A percentile compares a stretch with the other conserved stretches of the same genome.
These are phyloP conservation scores for Plectosphaerella cucumerina DNA, from an alignment of 2,329 filamentous ascomycete genomes.

Conservation along the genomic window DNA sequence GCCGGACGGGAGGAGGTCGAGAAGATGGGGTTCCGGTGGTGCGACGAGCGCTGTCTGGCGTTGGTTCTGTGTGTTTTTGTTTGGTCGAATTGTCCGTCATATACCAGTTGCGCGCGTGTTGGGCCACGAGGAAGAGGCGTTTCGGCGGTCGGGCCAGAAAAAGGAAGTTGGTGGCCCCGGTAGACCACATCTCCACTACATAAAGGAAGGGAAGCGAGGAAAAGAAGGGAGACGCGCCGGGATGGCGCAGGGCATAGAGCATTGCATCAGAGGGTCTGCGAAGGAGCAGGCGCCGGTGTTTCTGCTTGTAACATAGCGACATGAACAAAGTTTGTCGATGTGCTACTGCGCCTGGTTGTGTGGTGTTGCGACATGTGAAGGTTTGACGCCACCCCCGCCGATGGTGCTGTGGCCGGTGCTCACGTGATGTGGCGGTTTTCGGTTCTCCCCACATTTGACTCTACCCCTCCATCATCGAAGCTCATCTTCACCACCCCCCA, in stretches of 20 bases:
- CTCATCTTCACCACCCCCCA: background rate
- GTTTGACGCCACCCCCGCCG: too few species aligned
- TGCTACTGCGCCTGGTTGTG: background rate
- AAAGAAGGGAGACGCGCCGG: constrained; percentile 11
- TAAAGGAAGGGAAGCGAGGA: constrained; percentile 9
- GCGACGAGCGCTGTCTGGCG: constrained; percentile 8
- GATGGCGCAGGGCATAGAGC: constrained; percentile 10
- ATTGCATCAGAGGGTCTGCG: constrained; percentile 2
- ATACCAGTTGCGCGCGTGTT: too few species aligned
- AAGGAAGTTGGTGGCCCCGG: constrained; percentile 1
- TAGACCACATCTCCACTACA: constrained; percentile 15
- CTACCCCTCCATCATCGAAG: background rate
- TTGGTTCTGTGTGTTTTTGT: constrained; percentile 1
- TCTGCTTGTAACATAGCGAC: constrained; percentile 14
- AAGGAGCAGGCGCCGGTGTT: constrained; percentile 10
- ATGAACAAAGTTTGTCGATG: constrained; percentile 2
- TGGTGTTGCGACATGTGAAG: too few species aligned
- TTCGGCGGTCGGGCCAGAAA: too few species aligned
- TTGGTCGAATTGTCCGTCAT: background rate
- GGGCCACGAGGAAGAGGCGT: too few species aligned
- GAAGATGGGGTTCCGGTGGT: constrained; percentile 8
- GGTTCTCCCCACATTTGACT: too few species aligned
- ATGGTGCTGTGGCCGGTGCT: too few species aligned
- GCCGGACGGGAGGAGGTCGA: constrained; percentile 9
- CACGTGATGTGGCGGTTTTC: too few species aligned